Evolutionary conservation across 129 eudicot species (phyloP).

Genomic region (Lonicera japonica): DNA sequence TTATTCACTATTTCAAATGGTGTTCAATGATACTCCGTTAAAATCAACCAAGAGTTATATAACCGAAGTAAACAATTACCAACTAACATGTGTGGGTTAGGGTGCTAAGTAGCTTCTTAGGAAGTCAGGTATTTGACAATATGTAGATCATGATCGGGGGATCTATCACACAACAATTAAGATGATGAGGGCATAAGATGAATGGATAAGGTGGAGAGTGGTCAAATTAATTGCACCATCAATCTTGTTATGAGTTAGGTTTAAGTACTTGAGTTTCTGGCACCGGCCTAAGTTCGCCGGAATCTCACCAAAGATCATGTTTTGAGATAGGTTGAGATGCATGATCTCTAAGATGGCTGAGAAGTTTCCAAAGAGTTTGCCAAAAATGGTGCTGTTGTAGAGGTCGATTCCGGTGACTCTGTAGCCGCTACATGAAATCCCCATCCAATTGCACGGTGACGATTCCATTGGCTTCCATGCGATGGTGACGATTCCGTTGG

Average conservation of each 20-base stretch:
- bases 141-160: too few species aligned
- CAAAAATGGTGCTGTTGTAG: constrained; percentile 43
- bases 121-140: too few species aligned
- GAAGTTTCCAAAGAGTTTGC: constrained; percentile 58
- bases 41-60: too few species aligned
- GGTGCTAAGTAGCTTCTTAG: too few species aligned
- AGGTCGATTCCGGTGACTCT: constrained; percentile 66
- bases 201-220: constrained; percentile 47
- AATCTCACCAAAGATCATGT: constrained; percentile 44
- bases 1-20: too few species aligned
- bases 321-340: constrained; percentile 57
- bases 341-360: constrained; percentile 63
- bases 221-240: constrained; percentile 50
- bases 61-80: too few species aligned
- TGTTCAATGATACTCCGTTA: too few species aligned
- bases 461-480: constrained; percentile 13
- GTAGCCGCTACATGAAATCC: constrained; percentile 49
- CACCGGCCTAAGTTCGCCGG: constrained; percentile 64
- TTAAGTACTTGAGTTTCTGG: constrained; percentile 51
- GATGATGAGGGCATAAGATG: too few species aligned
- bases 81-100: too few species aligned
- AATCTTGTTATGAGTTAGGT: constrained; percentile 67
- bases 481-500: too few species aligned
- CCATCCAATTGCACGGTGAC: constrained; percentile 66
- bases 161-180: too few species aligned